Base-by-base conservation (phyloP, 2,329 filamentous ascomycete species). In the Teratosphaeria viscida region DNA sequence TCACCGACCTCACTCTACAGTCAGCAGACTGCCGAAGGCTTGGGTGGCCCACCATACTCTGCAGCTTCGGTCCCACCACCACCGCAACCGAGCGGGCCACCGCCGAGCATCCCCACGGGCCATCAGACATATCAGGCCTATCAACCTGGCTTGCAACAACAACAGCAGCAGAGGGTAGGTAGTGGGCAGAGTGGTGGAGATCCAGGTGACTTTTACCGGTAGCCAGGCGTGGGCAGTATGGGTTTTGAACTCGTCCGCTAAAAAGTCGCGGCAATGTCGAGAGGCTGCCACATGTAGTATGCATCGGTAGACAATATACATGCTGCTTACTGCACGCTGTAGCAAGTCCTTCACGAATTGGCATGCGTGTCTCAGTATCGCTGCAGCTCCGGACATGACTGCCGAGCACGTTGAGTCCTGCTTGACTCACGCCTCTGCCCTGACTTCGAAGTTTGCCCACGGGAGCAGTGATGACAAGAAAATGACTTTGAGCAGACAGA, bases 141-240 rank as follows among this genome's bases (percentile, higher is more conserved):
- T 65, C 66, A 70, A 60, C 66, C 70, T 32, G 29, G 29, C 5
- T 32, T 32, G 29, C 29, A 32, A 32, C 29, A 32, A 32, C 29
- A 32, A 39, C 62, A 67, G 59, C 66, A 63, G 62, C 66, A 62
- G 55, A 55, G 60, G 39, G 52, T 61, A 55, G 59, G 59, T 5
- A 61, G 62, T 29, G 59, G 64, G n/a, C 62, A 64, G 26, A 63
- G 63, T n/a, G 68, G 62, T 53, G 72, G 63, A 37, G 66, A 74
- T 66, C 70, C 70, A 53, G 70, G 68, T 29, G 71, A 72, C 56
- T 73, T 68, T 59, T 73, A 73, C 63, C 62, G 72, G 57, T 72
- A 65, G 57, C 6, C 23, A 8, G 52, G 14, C 2, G 29, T 23
- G 52, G 11, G 19, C 16, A n/a, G 37, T 10, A 14, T 14, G 11